phyloP scores from a whole-genome alignment of 2,329 filamentous ascomycete genomes.

The Cercospora sojina region DNA sequence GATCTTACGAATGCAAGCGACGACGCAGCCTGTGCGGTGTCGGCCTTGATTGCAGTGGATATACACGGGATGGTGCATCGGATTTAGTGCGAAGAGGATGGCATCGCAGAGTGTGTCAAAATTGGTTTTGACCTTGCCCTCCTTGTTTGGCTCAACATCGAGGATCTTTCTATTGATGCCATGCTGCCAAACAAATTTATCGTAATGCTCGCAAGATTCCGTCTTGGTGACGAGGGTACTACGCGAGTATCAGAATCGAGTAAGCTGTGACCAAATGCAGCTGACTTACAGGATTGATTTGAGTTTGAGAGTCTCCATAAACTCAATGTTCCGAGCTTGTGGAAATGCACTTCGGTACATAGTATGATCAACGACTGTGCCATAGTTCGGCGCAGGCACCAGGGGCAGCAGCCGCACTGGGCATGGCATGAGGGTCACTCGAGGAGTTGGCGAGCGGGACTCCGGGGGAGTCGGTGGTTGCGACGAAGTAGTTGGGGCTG shows the following conservation, averaged over 20 bases:
- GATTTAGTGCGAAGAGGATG: slow-evolving; percentile 68
- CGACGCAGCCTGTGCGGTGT: slow-evolving; percentile 88
- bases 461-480: slow-evolving; percentile 32
- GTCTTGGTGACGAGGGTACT: slow-evolving; percentile 50
- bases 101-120: slow-evolving; percentile 67
- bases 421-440: slow-evolving; percentile 24
- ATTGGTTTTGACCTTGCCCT: slow-evolving; percentile 61
- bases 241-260: slow-evolving; percentile 27
- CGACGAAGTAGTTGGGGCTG: slow-evolving; percentile 19
- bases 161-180: slow-evolving; percentile 73
- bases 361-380: slow-evolving; percentile 65
- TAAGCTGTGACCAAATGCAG: slow-evolving; percentile 37
- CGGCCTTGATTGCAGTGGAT: slow-evolving; percentile 95
- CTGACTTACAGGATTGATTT: slow-evolving; percentile 72
- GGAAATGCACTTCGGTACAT: slow-evolving; percentile 85
- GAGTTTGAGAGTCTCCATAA: slow-evolving; percentile 65
- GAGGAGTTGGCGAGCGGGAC: slow-evolving; percentile 26
- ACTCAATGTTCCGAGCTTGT: slow-evolving; percentile 65
- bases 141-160: slow-evolving; percentile 85
- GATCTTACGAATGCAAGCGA: slow-evolving; percentile 73
- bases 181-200: slow-evolving; percentile 62
- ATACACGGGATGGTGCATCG: slow-evolving; percentile 73
- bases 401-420: slow-evolving; percentile 41
- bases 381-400: slow-evolving; percentile 70
- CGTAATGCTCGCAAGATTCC: slow-evolving; percentile 50